Percentiles rank a stretch among this genome's conserved stretches.
phyloP scores from a whole-genome alignment of 2,329 filamentous ascomycete species.

The Leptodontidium sp. region DNA sequence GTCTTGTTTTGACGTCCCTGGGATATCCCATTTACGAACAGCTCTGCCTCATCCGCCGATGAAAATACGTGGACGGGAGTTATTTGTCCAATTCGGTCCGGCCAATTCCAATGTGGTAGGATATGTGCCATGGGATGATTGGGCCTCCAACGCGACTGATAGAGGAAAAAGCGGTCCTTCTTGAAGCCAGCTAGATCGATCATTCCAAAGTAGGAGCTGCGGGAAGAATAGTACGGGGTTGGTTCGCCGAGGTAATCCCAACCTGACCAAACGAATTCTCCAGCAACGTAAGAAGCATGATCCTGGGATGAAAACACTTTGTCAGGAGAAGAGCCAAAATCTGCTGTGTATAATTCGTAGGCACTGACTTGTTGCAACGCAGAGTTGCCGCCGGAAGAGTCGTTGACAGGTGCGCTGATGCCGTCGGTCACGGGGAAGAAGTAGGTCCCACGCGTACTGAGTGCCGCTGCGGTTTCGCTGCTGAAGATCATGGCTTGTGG shows the following conservation, averaged over 20 bases:
- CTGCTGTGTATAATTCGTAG: conserved; percentile 60
- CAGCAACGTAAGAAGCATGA: conserved; percentile 57
- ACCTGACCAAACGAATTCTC: conserved; percentile 62
- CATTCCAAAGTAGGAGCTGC: conserved; percentile 64
- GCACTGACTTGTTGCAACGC: conserved; percentile 52
- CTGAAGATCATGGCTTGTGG: conserved; percentile 57
- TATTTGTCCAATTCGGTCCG: conserved; percentile 53
- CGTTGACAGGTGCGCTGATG: conserved; percentile 48
- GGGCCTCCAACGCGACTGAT: conserved; percentile 61
- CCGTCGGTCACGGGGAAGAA: conserved; percentile 58
- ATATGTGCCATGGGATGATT: conserved; percentile 59
- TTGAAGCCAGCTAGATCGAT: conserved; percentile 64
- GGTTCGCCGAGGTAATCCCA: conserved; percentile 61
- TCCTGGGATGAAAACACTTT: conserved; percentile 62
- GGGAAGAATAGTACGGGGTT: conserved; percentile 56
- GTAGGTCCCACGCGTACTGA: conserved; percentile 61
- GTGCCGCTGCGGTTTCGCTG: conserved; percentile 53
- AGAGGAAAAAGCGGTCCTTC: conserved; percentile 64
- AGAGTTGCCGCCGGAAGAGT: conserved; percentile 51
- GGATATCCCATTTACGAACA: conserved; percentile 61
- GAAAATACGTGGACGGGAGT: conserved; percentile 64
- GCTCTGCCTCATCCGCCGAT: conserved; percentile 60
- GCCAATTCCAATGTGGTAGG: conserved; percentile 65
- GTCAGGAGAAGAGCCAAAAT: conserved; percentile 59
- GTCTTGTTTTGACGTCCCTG: conserved; percentile 50